phyloP scores from a whole-genome alignment of 306 rosid species.

The Cyclanthera cordifolia region DNA sequence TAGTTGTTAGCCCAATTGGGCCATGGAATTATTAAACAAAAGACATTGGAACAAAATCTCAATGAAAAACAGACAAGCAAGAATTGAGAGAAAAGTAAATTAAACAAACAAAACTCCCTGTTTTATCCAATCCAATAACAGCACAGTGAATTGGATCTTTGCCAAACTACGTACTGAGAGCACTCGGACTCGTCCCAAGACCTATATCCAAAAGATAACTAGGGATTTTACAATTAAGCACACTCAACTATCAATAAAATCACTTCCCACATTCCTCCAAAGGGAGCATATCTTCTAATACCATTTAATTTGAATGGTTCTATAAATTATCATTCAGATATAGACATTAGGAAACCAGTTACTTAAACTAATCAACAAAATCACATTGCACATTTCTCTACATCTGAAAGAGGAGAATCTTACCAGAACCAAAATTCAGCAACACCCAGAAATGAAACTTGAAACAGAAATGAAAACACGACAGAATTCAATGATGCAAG shows the following conservation, averaged over 20 bases:
- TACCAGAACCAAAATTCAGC: background rate
- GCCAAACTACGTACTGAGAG: too few species aligned
- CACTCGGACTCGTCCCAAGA: too few species aligned
- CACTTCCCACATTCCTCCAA: too few species aligned
- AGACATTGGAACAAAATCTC: background rate
- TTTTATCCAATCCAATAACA: background rate
- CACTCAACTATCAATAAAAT: too few species aligned
- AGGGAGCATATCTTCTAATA: too few species aligned
- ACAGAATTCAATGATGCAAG: conserved; percentile 1
- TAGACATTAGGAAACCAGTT: background rate
- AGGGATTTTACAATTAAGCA: too few species aligned
- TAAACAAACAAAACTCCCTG: background rate
- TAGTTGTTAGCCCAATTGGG: background rate
- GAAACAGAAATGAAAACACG: background rate
- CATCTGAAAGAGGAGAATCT: background rate
- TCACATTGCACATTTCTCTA: background rate
- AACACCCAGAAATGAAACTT: background rate
- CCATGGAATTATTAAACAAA: background rate
- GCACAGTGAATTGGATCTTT: too few species aligned
- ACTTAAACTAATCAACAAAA: background rate
- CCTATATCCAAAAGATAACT: too few species aligned
- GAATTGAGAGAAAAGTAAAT: background rate
- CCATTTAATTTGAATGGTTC: background rate
- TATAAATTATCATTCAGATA: background rate
- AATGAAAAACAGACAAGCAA: background rate